A percentile compares a stretch with the other conserved stretches of the same genome.
Evolutionary conservation across 164 flowering plant species (phyloP).

Genomic region (Aristolochia californica): DNA sequence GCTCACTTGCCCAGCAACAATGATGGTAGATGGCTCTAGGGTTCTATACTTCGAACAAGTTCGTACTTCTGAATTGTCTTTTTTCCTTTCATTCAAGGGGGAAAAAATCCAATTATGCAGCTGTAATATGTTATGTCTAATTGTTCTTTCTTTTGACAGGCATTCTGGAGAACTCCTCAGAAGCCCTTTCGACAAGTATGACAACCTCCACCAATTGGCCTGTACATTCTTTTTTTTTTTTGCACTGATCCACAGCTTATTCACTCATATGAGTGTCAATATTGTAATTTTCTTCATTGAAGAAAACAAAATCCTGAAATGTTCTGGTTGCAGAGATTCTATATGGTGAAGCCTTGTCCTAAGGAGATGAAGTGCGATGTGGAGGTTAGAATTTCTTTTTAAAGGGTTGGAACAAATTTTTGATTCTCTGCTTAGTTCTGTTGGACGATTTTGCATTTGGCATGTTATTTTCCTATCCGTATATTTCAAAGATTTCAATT

Average conservation of each 20-base stretch:
- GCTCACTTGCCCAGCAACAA: conserved; percentile 93
- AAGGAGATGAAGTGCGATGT: conserved; percentile 98
- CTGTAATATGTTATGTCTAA: conserved; percentile 1
- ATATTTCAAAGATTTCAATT: too few relatives aligned
- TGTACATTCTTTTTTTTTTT: neutral
- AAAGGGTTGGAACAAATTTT: neutral
- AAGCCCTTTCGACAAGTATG: conserved; percentile 94
- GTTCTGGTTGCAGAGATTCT: conserved; percentile 66
- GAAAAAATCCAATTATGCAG: neutral
- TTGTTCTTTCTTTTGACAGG: conserved; percentile 38
- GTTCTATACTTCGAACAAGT: conserved; percentile 85
- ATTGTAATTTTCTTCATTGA: neutral
- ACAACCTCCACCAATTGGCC: neutral
- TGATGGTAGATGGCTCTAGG: conserved; percentile 88
- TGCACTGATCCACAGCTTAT: neutral
- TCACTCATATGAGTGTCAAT: neutral
- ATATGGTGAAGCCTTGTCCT: conserved; percentile 92
- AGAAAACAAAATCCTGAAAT: neutral
- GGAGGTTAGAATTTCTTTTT: conserved; percentile 45
- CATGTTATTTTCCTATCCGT: neutral
- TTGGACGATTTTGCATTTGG: neutral
- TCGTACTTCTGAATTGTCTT: conserved; percentile 1
- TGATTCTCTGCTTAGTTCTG: neutral
- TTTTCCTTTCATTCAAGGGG: neutral
- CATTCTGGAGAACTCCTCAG: conserved; percentile 94